These are phyloP conservation scores for Penicillium angulare DNA, from an alignment of 495 filamentous ascomycete genomes.

Conservation along the genomic window DNA sequence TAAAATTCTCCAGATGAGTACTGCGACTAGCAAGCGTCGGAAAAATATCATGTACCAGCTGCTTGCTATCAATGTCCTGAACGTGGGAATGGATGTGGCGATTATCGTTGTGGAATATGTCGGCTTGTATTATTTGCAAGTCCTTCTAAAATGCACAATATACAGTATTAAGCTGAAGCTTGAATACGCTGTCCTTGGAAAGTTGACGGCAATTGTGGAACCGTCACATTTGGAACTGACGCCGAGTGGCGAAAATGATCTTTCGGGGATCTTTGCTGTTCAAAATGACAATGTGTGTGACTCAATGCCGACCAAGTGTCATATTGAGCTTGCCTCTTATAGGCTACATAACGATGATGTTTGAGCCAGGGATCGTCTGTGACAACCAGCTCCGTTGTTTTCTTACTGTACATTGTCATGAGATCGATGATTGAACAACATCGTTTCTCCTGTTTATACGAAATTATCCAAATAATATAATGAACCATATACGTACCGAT, in stretches of 20 bases:
- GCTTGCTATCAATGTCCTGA: conserved; percentile 40
- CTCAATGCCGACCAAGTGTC: too few relatives aligned
- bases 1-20: conserved; percentile 26
- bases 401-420: too few relatives aligned
- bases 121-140: conserved; percentile 40
- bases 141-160: conserved; percentile 40
- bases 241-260: background rate
- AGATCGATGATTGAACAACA: too few relatives aligned
- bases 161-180: conserved; percentile 55
- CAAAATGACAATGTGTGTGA: too few relatives aligned
- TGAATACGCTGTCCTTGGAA: conserved; percentile 46
- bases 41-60: conserved; percentile 37
- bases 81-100: conserved; percentile 39
- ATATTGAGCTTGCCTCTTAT: too few relatives aligned
- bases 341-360: too few relatives aligned
- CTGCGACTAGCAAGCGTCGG: conserved; percentile 19
- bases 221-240: background rate
- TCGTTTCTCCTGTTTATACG: too few relatives aligned
- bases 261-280: too few relatives aligned
- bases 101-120: conserved; percentile 45
- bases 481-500: too few relatives aligned
- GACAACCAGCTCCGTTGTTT: too few relatives aligned
- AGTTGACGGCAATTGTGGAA: conserved; percentile 1
- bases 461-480: too few relatives aligned
- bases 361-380: too few relatives aligned